Evolutionary conservation across 129 eudicot genomes (phyloP), one percentile per base, ranked within the genome.

Genomic region (Flaveria robusta): DNA sequence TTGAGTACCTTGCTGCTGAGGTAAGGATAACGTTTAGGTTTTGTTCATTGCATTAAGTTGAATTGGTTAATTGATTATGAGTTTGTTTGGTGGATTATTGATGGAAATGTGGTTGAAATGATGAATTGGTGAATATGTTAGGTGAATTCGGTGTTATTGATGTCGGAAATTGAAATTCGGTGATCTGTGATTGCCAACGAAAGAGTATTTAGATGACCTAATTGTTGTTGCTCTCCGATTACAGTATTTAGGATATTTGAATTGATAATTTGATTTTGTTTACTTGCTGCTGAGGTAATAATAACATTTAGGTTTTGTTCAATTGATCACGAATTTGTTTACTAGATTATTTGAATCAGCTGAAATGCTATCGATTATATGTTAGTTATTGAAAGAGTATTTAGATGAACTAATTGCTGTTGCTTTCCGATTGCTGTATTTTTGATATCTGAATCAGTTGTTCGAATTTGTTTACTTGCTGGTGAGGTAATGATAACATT

Each of bases 1-100:
- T 88, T 19, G 90, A 88, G 81, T 88, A 88, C 77, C 93, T 88
- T 60, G 93, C 90, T 50, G 90, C 90, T 76, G 93, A 88, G 88
- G 93, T 88, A 76, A n/a, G 14, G 2, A 18, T 37, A 3, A 9
- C 39, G 9, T 19, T 22, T 64, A 15, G 23, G 46, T 31, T 16
- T 29, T 15, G 27, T 59, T 59, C 1, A 47, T 3, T 0, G 39
- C 39, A 1, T 34, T 34, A 4, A 4, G 39, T 34, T 34, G 39
- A 34, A 34, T 34, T 12, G 18, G 3, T 4, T 47, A 0, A 18
- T 11, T 3, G 65, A 58, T 58, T 23, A 1, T 2, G 39, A 12
- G 13, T 60, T 13, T 60, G 66, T 24, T 60, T 60, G 66, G 18
- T 60, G 4, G 39, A 13, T 26, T 26, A 12, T 60, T 3, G 3